Evolutionary conservation across 495 filamentous ascomycete genomes (phyloP).

Genomic region (Penicillium mononematosum): DNA sequence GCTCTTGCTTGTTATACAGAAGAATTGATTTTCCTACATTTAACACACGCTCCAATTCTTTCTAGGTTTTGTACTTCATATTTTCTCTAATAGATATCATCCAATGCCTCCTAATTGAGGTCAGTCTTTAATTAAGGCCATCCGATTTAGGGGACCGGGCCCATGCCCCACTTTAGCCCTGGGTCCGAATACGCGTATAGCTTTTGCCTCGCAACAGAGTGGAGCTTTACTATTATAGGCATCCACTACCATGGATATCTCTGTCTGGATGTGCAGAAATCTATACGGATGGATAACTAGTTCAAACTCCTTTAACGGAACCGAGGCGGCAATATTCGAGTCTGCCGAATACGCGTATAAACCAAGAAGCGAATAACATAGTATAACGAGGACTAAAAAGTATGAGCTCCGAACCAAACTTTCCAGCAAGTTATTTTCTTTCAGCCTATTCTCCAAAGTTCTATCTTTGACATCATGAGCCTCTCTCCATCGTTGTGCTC

Average conservation of each 20-base stretch:
- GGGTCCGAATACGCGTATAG: not conserved
- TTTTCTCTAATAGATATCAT: not conserved
- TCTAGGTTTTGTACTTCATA: not conserved
- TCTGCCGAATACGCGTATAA: not conserved
- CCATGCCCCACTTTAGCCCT: not conserved
- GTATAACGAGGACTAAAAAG: not conserved
- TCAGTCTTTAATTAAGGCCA: not conserved
- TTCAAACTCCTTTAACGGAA: not conserved
- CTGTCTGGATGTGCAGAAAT: not conserved
- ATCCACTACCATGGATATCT: not conserved
- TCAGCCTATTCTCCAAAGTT: not conserved
- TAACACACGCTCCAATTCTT: not conserved
- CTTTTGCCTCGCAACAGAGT: not conserved
- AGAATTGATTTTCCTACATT: not conserved
- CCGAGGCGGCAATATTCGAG: not conserved
- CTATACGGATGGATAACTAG: not conserved
- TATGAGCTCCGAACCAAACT: not conserved
- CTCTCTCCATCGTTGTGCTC: not conserved
- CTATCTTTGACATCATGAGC: not conserved
- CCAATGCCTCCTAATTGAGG: not conserved
- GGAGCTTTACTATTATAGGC: not conserved
- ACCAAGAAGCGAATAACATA: not conserved
- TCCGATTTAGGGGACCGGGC: not conserved
- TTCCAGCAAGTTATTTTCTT: not conserved
- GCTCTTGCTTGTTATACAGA: not conserved